These are phyloP conservation scores for Crithidia mellificae DNA, from an alignment of 208 protist genomes.

Conservation along the genomic window DNA sequence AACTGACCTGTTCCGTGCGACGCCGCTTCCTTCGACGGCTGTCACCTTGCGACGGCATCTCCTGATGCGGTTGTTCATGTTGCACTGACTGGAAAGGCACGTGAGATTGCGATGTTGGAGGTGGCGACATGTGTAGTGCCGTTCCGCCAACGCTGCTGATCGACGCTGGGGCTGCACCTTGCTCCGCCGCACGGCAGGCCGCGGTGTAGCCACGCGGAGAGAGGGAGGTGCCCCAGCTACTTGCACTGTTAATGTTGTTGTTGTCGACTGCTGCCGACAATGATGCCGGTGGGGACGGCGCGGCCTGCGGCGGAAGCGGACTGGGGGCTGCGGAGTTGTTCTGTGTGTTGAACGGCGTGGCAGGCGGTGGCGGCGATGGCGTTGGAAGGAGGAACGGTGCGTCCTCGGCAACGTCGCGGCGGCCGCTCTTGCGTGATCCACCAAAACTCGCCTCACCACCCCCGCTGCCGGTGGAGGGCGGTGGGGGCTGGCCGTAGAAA, in stretches of 20 bases:
- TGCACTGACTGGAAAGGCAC: no score
- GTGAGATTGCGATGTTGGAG: no score
- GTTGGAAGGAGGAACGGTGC: neutral
- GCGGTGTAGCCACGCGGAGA: slow-evolving; percentile 21
- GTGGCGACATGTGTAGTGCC: no score
- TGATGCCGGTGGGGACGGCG: neutral
- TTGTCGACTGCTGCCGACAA: no score
- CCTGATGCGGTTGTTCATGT: no score
- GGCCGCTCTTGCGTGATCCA: slow-evolving; percentile 11
- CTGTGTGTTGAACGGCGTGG: neutral
- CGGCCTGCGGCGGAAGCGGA: neutral
- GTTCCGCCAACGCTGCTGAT: no score
- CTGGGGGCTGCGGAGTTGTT: neutral
- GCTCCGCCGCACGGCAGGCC: slow-evolving; percentile 6
- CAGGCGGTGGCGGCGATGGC: neutral
- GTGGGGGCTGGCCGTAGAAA: neutral
- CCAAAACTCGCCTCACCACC: neutral
- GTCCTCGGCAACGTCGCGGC: slow-evolving; percentile 2
- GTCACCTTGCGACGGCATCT: neutral
- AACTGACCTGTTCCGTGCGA: slow-evolving; percentile 34
- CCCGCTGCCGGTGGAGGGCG: neutral
- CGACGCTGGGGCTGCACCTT: neutral
- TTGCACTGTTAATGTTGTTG: no score
- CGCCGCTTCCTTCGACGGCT: slow-evolving; percentile 22
- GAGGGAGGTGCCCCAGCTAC: slow-evolving; percentile 17